Conservation (phyloP, 2,329 filamentous ascomycete species). For the Bisporella sp. region DNA sequence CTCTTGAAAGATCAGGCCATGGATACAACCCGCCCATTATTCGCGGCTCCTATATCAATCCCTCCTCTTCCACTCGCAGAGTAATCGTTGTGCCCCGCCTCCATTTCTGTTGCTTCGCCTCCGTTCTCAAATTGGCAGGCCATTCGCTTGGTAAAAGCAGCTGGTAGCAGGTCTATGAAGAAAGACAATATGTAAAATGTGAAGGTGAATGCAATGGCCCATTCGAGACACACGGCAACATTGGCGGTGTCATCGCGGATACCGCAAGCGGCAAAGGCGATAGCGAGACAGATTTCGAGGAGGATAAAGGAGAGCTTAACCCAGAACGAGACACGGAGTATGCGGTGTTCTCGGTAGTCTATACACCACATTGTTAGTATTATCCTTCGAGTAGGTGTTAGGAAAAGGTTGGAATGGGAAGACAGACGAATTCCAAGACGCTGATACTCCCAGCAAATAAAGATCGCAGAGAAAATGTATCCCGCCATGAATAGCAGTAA, state of each 20-base stretch:
- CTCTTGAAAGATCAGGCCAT: no score
- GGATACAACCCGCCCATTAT: no score
- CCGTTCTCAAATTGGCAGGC: no score
- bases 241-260: constrained; percentile 48
- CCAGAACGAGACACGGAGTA: constrained; percentile 76
- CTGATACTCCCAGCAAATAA: constrained; percentile 86
- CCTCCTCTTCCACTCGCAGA: no score
- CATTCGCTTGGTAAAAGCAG: constrained; percentile 28
- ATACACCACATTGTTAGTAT: no score
- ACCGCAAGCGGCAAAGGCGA: constrained; percentile 72
- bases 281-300: constrained; percentile 64
- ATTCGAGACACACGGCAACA: constrained; percentile 71
- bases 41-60: constrained; percentile 17
- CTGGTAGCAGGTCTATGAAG: constrained; percentile 79
- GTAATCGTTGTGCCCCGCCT: no score
- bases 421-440: constrained; percentile 72
- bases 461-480: constrained; percentile 79
- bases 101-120: constrained; percentile 17
- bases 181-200: constrained; percentile 85
- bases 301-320: constrained; percentile 82
- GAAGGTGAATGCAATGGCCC: constrained; percentile 74
- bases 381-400: no score
- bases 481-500: constrained; percentile 67
- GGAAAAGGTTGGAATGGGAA: no score
- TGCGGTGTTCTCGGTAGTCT: constrained; percentile 67